Base-by-base conservation (phyloP, 1,284 basidiomycete genomes). In the Phenoliferia sp. region DNA sequence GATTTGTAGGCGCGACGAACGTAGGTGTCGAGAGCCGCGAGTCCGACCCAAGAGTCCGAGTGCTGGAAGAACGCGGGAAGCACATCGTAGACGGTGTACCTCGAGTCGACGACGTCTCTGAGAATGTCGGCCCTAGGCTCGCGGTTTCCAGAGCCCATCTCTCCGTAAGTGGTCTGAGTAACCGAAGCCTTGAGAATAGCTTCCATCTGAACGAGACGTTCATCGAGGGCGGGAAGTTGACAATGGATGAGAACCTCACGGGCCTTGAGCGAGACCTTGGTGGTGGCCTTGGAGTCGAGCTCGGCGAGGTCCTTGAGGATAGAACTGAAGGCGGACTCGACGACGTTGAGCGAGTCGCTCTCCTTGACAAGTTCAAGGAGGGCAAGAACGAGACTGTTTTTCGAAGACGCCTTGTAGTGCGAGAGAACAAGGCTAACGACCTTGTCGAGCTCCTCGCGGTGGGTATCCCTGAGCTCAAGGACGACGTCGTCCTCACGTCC, bases 31-130 rank as follows among this genome's bases (percentile, higher is more conserved):
- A 98, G 87, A 12, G 96, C 89, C 77, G 95, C 96, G 58, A 96
- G 86, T 32, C 88, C 86, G 69, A 98, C 86, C 84, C 89, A 88
- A 60, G 88, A 85, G 75, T 97, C 92, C 36, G 75, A 70, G 78
- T 94, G 89, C 71, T 86, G 87, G 85, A 98, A 99, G 85, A 99
- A 99, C 17, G 90, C 86, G 22, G 94, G 92, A 66, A 99, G 85
- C 16, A 99, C 96, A 77, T 99, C 95, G 80, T 90, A 99, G 35
- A 99, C 94, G 29, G 92, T 95, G 82, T 94, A 96, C 67, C 92
- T 86, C 33, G 94, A 97, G 81, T 99, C 96, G 72, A 90, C 92
- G 57, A 99, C 86, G 81, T 99, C 96, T 76, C 89, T 88, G 74
- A 99, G 84, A 35, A 93, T 85, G 67, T 97, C 93, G 32, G 86